Evolutionary conservation across 2,329 filamentous ascomycete species (phyloP).

Genomic region (Fusarium sp.): DNA sequence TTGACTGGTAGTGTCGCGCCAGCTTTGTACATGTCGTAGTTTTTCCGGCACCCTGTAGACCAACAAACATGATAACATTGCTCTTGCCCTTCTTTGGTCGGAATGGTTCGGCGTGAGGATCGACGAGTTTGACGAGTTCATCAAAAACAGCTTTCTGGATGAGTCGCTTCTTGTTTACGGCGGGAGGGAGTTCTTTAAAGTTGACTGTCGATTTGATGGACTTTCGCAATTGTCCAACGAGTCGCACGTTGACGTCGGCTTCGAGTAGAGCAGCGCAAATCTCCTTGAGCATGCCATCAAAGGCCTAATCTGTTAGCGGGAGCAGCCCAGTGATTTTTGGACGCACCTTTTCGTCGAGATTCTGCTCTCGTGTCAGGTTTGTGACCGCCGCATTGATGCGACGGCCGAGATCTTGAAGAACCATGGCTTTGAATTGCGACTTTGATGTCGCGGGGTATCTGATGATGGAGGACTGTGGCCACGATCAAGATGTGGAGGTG

Average conservation of each 20-base stretch:
- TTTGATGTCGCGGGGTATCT: constrained; percentile 47
- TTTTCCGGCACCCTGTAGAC: constrained; percentile 96
- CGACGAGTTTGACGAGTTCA: constrained; percentile 94
- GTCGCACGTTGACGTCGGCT: constrained; percentile 96
- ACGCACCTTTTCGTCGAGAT: constrained; percentile 93
- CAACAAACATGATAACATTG: constrained; percentile 99
- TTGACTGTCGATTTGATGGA: constrained; percentile 93
- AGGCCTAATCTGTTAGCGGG: constrained; percentile 72
- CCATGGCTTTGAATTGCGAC: constrained; percentile 72
- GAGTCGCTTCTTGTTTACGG: constrained; percentile 97
- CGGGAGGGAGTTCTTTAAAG: constrained; percentile 91
- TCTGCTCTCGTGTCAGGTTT: constrained; percentile 91
- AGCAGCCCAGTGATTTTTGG: constrained; percentile 11
- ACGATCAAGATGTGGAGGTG: constrained; percentile 46
- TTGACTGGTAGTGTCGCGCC: constrained; percentile 92
- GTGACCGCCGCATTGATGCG: constrained; percentile 98
- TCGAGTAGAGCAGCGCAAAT: constrained; percentile 96
- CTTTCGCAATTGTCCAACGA: constrained; percentile 91
- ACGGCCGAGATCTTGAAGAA: constrained; percentile 98
- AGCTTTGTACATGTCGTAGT: constrained; percentile 99
- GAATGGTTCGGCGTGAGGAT: constrained; percentile 95
- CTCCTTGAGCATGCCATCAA: constrained; percentile 98
- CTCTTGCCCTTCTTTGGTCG: constrained; percentile 96
- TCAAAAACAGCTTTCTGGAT: constrained; percentile 99
- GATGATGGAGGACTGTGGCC: constrained; percentile 44